Evolutionary conservation across 208 protist genomes (phyloP).

Genomic region (Leptomonas pyrrhocoris): DNA sequence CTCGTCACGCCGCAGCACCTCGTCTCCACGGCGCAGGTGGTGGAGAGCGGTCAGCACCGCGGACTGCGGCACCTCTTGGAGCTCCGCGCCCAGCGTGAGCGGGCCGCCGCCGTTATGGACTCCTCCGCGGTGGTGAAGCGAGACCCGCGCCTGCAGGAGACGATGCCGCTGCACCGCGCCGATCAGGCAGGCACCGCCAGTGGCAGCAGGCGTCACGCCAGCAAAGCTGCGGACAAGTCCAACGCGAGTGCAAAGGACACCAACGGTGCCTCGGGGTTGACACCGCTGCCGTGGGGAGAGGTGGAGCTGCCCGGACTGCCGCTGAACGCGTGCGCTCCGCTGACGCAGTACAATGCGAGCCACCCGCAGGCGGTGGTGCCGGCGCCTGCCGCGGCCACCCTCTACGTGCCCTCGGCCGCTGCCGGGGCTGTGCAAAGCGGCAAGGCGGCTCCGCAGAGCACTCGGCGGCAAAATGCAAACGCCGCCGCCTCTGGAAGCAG

Average conservation of each 20-base stretch:
- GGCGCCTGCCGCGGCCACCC: constrained; percentile 26
- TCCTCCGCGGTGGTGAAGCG: constrained; percentile 28
- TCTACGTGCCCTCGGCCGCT: constrained; percentile 40
- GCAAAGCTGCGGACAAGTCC: constrained; percentile 2
- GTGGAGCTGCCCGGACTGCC: constrained; percentile 64
- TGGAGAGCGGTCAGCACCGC: constrained; percentile 65
- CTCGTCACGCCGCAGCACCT: constrained; percentile 73
- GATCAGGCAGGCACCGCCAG: constrained; percentile 9
- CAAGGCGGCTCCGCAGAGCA: neutral
- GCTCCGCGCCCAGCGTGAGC: constrained; percentile 55
- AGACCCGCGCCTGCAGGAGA: constrained; percentile 62
- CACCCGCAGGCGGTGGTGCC: constrained; percentile 46
- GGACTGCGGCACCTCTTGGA: constrained; percentile 75
- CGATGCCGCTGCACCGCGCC: constrained; percentile 44
- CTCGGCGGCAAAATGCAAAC: constrained; percentile 2
- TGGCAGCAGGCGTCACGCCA: constrained; percentile 16
- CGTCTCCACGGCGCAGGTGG: constrained; percentile 38
- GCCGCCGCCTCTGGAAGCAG: neutral
- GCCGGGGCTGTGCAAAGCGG: neutral
- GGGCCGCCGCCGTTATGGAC: constrained; percentile 40
- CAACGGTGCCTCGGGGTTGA: constrained; percentile 24
- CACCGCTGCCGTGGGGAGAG: constrained; percentile 40
- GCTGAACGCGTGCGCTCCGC: constrained; percentile 53
- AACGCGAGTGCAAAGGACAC: neutral
- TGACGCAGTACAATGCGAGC: constrained; percentile 58